Percentiles rank a stretch among this genome's conserved stretches.
Evolutionary conservation across 2,329 filamentous ascomycete genomes (phyloP).

Genomic region (Colletotrichum paranaense): DNA sequence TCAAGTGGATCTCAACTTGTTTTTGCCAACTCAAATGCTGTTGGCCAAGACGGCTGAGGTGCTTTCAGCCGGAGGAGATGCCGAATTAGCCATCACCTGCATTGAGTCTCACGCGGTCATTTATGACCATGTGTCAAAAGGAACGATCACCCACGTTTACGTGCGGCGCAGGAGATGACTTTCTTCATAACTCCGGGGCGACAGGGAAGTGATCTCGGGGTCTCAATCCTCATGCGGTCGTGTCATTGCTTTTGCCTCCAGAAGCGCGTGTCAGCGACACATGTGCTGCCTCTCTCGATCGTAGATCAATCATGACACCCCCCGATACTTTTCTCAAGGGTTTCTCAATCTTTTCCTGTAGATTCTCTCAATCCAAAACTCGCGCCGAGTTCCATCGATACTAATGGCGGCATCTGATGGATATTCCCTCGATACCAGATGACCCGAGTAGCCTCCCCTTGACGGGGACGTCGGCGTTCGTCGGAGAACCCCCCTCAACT

Average conservation of each 20-base stretch:
- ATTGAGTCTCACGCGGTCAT: neutral
- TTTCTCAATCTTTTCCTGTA: neutral
- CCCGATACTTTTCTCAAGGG: neutral
- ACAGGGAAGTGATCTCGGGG: neutral
- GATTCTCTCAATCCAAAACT: neutral
- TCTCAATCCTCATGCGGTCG: neutral
- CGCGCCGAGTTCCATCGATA: neutral
- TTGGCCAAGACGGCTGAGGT: neutral
- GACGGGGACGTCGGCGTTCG: constrained; percentile 16
- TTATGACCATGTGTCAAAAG: neutral
- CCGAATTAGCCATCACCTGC: neutral
- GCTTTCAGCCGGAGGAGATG: neutral
- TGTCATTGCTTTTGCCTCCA: neutral
- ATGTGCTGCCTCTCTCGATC: neutral
- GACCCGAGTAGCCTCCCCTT: constrained; percentile 20
- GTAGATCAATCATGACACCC: neutral
- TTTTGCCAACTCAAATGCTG: neutral
- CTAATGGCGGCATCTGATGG: constrained; percentile 16
- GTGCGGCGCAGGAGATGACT: neutral
- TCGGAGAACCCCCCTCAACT: constrained; percentile 25
- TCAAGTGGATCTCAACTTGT: neutral
- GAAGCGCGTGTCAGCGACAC: neutral
- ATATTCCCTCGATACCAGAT: constrained; percentile 6
- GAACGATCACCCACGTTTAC: neutral
- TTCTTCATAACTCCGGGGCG: neutral